phyloP scores from a whole-genome alignment of 2,329 filamentous ascomycete species.

The Trichophyton rubrum region DNA sequence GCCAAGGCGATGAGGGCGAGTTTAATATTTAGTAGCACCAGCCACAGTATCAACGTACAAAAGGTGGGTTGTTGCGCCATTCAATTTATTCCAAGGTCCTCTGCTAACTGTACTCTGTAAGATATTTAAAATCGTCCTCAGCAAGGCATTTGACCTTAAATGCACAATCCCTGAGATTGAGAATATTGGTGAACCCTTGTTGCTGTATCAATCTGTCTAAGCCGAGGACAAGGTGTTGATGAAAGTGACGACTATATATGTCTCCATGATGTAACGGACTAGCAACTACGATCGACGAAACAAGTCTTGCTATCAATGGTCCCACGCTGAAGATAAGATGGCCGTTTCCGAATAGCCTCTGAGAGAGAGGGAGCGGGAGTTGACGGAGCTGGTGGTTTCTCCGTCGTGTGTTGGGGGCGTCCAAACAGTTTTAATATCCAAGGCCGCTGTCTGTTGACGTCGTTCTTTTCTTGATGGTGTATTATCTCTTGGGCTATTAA shows the following conservation, averaged over 20 bases:
- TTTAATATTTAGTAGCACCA: slow-evolving; percentile 96
- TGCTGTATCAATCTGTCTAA: slow-evolving; percentile 52
- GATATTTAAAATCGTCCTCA: slow-evolving; percentile 99
- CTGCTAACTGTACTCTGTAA: slow-evolving; percentile 29
- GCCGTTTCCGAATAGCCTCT: background rate
- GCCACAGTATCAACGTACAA: slow-evolving; percentile 98
- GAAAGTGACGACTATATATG: slow-evolving; percentile 2
- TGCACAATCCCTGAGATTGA: slow-evolving; percentile 99
- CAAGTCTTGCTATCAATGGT: background rate
- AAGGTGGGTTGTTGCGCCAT: slow-evolving; percentile 51
- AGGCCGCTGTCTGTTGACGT: background rate
- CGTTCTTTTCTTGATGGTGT: slow-evolving; percentile 1
- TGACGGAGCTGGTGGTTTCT: background rate
- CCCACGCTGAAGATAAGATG: background rate
- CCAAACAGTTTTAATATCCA: background rate
- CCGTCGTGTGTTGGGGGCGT: background rate
- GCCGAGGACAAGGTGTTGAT: background rate
- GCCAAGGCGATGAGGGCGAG: slow-evolving; percentile 97
- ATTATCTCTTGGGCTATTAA: background rate
- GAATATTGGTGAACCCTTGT: slow-evolving; percentile 86
- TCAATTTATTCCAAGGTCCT: background rate
- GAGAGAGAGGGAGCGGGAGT: background rate
- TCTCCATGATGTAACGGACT: slow-evolving; percentile 1
- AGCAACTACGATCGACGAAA: background rate
- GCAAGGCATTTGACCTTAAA: slow-evolving; percentile 96